phyloP scores from a whole-genome alignment of 768 basidiomycete species.

The Tulasnella sp. region DNA sequence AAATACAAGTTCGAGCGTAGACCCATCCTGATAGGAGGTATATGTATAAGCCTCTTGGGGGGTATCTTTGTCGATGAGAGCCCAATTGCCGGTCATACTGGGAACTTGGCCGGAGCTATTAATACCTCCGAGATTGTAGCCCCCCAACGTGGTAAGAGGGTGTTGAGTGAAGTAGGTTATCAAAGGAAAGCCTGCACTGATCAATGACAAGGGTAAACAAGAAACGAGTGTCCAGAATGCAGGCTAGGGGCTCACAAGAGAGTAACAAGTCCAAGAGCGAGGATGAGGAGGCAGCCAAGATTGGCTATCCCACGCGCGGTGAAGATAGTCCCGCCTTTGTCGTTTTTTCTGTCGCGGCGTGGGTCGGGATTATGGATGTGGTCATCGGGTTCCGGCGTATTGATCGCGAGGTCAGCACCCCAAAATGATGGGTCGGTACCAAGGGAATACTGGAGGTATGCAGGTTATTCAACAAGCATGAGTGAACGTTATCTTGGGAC shows the following conservation, averaged over 20 bases:
- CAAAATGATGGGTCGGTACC: constrained; percentile 60
- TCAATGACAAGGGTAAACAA: background rate
- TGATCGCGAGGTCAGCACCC: constrained; percentile 53
- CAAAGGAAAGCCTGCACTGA: constrained; percentile 66
- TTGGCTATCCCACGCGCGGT: constrained; percentile 61
- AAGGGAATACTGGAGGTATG: constrained; percentile 62
- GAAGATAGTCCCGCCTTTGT: constrained; percentile 47
- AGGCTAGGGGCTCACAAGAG: constrained; percentile 30
- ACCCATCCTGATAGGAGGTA: constrained; percentile 41
- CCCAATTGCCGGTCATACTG: constrained; percentile 50
- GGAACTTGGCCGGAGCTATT: constrained; percentile 83
- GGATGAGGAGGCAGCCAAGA: constrained; percentile 51
- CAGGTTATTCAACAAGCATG: too few species aligned
- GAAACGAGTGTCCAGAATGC: too few species aligned
- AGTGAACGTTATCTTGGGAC: background rate
- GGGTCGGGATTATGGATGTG: constrained; percentile 65
- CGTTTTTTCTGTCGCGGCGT: constrained; percentile 43
- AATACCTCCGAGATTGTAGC: constrained; percentile 78
- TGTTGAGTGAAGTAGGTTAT: constrained; percentile 32
- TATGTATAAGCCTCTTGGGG: constrained; percentile 46
- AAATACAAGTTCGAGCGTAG: constrained; percentile 57
- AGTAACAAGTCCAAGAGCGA: constrained; percentile 35
- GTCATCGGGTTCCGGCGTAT: constrained; percentile 50
- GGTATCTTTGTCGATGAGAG: constrained; percentile 66
- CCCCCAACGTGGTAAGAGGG: constrained; percentile 24